Percentiles rank a stretch among this genome's conserved stretches.
Evolutionary conservation across 495 filamentous ascomycete genomes (phyloP).

Genomic region (Tuber borchii): DNA sequence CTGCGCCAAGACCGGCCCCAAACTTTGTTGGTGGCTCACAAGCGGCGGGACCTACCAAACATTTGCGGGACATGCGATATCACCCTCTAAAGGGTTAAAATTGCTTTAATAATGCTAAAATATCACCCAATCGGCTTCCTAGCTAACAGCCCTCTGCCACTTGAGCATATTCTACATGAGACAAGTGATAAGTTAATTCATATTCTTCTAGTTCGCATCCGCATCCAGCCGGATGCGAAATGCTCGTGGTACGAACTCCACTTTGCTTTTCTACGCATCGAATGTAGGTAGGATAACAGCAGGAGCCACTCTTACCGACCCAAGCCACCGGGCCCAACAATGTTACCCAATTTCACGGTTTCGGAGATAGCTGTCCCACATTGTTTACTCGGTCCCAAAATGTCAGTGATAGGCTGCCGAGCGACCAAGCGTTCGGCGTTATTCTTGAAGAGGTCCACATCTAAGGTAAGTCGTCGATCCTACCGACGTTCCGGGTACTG

Average conservation of each 20-base stretch:
- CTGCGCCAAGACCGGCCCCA: neutral
- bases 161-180: neutral
- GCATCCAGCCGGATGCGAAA: neutral
- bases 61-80: neutral
- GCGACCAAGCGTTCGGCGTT: neutral
- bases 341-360: neutral
- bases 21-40: neutral
- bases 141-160: neutral
- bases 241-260: neutral
- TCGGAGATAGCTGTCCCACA: neutral
- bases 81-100: neutral
- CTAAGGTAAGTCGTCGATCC: neutral
- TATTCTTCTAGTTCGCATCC: neutral
- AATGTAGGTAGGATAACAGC: neutral
- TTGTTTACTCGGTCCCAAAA: neutral
- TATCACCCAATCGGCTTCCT: neutral
- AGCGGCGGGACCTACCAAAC: neutral
- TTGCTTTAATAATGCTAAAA: neutral
- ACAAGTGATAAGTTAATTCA: neutral
- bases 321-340: neutral
- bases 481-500: neutral
- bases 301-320: neutral
- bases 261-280: neutral
- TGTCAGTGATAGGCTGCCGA: neutral
- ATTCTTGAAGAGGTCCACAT: neutral